phyloP scores from a whole-genome alignment of 768 basidiomycete species.

The Sarcodon aspratus region DNA sequence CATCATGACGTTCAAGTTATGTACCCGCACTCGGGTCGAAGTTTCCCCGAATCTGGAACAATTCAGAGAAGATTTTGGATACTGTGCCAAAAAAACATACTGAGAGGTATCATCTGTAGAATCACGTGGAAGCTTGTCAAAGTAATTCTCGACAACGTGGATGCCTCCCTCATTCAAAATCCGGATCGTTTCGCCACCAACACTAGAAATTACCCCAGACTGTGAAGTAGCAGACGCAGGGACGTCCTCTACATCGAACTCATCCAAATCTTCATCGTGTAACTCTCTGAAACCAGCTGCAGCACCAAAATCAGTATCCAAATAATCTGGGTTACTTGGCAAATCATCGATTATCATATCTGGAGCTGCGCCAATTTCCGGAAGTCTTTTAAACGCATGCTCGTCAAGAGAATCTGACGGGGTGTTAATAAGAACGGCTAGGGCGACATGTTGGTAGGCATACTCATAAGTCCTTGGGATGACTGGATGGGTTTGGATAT shows the following conservation, averaged over 20 bases:
- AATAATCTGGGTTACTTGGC: constrained; percentile 79
- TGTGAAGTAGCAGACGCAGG: constrained; percentile 15
- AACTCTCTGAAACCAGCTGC: constrained; percentile 68
- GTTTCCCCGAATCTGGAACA: constrained; percentile 32
- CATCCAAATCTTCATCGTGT: constrained; percentile 62
- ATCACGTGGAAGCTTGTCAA: constrained; percentile 53
- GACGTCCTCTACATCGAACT: constrained; percentile 32
- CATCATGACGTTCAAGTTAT: constrained; percentile 52
- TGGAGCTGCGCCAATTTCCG: constrained; percentile 67
- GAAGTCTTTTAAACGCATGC: constrained; percentile 62
- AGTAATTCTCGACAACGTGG: constrained; percentile 64
- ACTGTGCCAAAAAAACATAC: constrained; percentile 19
- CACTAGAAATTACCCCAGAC: constrained; percentile 37
- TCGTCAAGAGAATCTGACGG: constrained; percentile 66
- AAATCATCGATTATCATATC: constrained; percentile 91
- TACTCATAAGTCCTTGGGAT: constrained; percentile 16
- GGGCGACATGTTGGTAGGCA: neutral
- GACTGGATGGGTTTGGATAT: constrained; percentile 4
- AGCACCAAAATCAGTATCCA: constrained; percentile 73
- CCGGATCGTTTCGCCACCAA: constrained; percentile 81
- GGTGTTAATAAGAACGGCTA: neutral
- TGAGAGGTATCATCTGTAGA: constrained; percentile 28
- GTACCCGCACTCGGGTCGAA: constrained; percentile 40
- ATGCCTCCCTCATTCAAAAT: constrained; percentile 57
- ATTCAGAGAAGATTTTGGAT: neutral